phyloP scores from a whole-genome alignment of 257 asterid species.

The Penstemon eatonii region DNA sequence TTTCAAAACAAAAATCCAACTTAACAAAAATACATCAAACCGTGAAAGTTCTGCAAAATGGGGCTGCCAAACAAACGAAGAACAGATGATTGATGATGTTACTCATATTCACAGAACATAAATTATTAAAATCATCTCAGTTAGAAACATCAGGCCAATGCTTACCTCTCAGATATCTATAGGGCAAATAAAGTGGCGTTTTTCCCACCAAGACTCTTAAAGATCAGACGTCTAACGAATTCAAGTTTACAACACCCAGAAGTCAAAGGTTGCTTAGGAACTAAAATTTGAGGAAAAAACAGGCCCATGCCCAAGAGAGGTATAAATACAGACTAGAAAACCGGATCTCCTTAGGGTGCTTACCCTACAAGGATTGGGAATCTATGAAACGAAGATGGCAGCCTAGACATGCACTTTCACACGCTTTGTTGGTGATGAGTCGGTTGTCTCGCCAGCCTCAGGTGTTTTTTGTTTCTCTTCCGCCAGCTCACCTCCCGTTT shows the following conservation, averaged over 20 bases:
- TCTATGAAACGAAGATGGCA: background rate
- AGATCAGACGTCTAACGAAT: background rate
- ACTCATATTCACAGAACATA: no score
- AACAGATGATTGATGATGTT: no score
- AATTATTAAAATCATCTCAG: no score
- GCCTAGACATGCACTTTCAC: conserved; percentile 48
- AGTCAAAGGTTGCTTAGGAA: background rate
- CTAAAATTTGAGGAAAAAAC: background rate
- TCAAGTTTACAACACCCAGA: background rate
- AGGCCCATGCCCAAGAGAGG: background rate
- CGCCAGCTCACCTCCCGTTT: conserved; percentile 21
- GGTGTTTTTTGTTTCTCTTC: conserved; percentile 39
- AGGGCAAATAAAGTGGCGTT: no score
- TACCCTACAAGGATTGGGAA: no score
- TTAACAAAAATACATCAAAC: no score
- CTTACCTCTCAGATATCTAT: no score
- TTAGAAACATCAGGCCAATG: no score
- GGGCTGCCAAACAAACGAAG: no score
- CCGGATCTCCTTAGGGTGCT: background rate
- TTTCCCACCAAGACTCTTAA: background rate
- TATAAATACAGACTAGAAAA: background rate
- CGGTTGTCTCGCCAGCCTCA: conserved; percentile 31
- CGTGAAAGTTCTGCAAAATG: no score
- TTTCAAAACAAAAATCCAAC: no score
- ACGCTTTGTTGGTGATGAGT: conserved; percentile 63